A percentile compares a stretch with the other conserved stretches of the same genome.
Evolutionary conservation across 148 eudicot genomes (phyloP).

Genomic region (Beta vulgaris): DNA sequence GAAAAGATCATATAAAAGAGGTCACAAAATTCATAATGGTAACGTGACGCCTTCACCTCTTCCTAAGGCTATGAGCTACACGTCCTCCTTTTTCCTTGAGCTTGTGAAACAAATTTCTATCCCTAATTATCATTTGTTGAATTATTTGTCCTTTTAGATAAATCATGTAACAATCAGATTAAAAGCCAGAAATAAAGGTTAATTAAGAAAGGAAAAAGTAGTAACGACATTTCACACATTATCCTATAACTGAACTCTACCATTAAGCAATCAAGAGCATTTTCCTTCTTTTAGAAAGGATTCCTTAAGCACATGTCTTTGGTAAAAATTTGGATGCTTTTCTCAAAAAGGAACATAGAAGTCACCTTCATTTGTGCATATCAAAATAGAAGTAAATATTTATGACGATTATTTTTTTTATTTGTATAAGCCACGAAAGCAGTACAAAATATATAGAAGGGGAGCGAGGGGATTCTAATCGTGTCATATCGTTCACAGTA

Average conservation of each 20-base stretch:
- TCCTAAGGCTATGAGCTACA: slow-evolving; percentile 5
- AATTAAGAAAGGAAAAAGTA: slow-evolving; percentile 4
- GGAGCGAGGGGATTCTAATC: too few species aligned
- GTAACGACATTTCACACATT: slow-evolving; percentile 25
- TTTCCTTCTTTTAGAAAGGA: slow-evolving; percentile 21
- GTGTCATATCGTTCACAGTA: too few species aligned
- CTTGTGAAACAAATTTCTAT: slow-evolving; percentile 26
- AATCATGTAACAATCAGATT: slow-evolving; percentile 1
- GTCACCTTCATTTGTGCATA: neutral
- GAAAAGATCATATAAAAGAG: too few species aligned
- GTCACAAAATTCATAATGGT: neutral
- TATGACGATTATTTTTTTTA: neutral
- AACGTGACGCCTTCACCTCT: slow-evolving; percentile 3
- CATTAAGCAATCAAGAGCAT: slow-evolving; percentile 27
- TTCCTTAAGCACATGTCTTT: slow-evolving; percentile 6
- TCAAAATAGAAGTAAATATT: neutral
- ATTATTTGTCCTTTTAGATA: neutral
- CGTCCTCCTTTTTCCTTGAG: slow-evolving; percentile 25
- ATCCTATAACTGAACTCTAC: slow-evolving; percentile 11
- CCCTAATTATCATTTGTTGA: slow-evolving; percentile 11
- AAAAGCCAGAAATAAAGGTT: slow-evolving; percentile 2
- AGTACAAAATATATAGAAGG: too few species aligned
- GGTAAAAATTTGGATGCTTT: slow-evolving; percentile 12
- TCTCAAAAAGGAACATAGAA: slow-evolving; percentile 3
- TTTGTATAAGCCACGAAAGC: too few species aligned